Evolutionary conservation across 345 rosid genomes (phyloP).

Genomic region (Psidium guajava): DNA sequence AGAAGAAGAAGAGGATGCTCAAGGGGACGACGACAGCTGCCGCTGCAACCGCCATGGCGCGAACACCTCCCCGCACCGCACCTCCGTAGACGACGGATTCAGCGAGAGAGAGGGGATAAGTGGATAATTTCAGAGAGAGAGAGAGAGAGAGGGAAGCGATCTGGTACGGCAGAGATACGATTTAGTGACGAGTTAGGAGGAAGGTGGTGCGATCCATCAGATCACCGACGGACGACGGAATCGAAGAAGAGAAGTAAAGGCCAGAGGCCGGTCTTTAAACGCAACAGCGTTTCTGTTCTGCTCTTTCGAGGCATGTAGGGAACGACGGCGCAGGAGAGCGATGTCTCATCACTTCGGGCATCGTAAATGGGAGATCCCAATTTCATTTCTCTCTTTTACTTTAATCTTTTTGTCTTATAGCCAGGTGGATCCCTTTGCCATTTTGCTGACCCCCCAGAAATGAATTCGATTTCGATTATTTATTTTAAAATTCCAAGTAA

Average conservation of each 20-base stretch:
- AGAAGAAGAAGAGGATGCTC: constrained; percentile 68
- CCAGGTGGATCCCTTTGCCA: neutral
- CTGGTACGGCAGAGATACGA: neutral
- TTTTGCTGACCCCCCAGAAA: neutral
- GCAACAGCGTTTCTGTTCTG: neutral
- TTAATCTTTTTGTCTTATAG: neutral
- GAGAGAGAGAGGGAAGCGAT: neutral
- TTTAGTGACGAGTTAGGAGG: neutral
- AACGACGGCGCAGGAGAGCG: neutral
- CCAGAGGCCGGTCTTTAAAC: neutral
- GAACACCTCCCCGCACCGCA: neutral
- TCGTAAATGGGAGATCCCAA: neutral
- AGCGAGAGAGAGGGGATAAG: neutral
- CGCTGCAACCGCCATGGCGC: constrained; percentile 58
- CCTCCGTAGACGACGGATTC: neutral
- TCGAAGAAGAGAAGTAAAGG: neutral
- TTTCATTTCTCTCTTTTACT: neutral
- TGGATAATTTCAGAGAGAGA: neutral
- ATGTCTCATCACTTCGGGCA: neutral
- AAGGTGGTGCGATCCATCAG: neutral
- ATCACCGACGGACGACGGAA: neutral
- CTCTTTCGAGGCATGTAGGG: neutral
- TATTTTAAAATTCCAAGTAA: neutral
- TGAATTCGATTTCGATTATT: neutral
- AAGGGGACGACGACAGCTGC: constrained; percentile 73